phyloP scores from a whole-genome alignment of 306 rosid species.

The Casuarina glauca region DNA sequence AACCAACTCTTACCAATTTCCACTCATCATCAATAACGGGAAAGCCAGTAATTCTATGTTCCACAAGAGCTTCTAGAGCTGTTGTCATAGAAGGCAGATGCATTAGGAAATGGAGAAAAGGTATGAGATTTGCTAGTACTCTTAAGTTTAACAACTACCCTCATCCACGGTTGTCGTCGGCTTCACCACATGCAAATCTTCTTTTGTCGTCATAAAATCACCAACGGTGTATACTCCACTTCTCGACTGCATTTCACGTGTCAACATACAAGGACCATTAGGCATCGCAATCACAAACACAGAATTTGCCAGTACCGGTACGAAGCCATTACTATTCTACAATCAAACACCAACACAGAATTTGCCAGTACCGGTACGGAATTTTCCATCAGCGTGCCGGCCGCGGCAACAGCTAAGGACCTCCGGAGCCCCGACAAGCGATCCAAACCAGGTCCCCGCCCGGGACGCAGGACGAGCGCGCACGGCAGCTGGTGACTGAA shows the following conservation, averaged over 20 bases:
- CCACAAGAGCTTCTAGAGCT: slow-evolving; percentile 90
- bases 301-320: slow-evolving; percentile 37
- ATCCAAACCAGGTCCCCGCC: slow-evolving; percentile 21
- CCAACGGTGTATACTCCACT: slow-evolving; percentile 76
- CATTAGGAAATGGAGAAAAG: slow-evolving; percentile 26
- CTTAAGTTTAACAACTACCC: slow-evolving; percentile 45
- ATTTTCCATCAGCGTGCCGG: slow-evolving; percentile 55
- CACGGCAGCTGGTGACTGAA: slow-evolving; percentile 27
- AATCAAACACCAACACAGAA: not conserved
- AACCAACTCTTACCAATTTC: slow-evolving; percentile 67
- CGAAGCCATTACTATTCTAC: not conserved
- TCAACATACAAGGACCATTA: not conserved
- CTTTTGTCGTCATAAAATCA: slow-evolving; percentile 85
- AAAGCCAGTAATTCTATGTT: slow-evolving; percentile 91
- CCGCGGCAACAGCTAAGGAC: slow-evolving; percentile 30
- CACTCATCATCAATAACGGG: slow-evolving; percentile 90
- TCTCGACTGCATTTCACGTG: slow-evolving; percentile 49
- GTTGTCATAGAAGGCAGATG: slow-evolving; percentile 37
- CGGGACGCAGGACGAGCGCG: slow-evolving; percentile 27
- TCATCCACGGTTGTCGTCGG: slow-evolving; percentile 89
- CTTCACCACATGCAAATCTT: slow-evolving; percentile 73
- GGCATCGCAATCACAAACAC: not conserved
- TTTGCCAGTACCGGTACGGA: slow-evolving; percentile 45
- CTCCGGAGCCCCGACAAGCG: slow-evolving; percentile 39
- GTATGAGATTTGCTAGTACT: not conserved